A percentile compares a stretch with the other conserved stretches of the same genome.
Evolutionary conservation across 2,329 filamentous ascomycete species (phyloP).

Genomic region (Fusarium fujikuroi): DNA sequence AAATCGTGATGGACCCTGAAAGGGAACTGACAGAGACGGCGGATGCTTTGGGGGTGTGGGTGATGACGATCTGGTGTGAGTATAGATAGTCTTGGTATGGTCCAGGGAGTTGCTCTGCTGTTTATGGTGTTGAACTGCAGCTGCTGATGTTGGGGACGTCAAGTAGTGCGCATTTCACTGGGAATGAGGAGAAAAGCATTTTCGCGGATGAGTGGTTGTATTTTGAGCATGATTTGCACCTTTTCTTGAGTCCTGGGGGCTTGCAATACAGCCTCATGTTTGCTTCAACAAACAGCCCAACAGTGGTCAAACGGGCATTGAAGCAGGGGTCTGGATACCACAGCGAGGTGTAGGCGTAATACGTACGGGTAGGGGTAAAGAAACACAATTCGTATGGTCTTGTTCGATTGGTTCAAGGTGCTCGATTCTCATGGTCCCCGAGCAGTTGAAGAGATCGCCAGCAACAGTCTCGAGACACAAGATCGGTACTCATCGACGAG

Average conservation of each 20-base stretch:
- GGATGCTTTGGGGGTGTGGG: conserved; percentile 14
- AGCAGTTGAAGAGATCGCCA: conserved; percentile 38
- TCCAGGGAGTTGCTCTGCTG: background rate
- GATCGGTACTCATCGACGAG: conserved; percentile 37
- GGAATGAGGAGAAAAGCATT: background rate
- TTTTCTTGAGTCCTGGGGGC: background rate
- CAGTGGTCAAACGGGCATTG: background rate
- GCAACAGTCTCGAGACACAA: conserved; percentile 25
- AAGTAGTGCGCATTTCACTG: background rate
- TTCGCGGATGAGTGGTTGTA: background rate
- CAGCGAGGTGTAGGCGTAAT: conserved; percentile 17
- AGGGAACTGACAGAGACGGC: conserved; percentile 9
- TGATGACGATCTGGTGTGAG: conserved; percentile 2
- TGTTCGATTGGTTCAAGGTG: conserved; percentile 11
- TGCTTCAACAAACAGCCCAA: background rate
- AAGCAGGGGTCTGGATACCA: background rate
- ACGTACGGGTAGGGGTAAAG: background rate
- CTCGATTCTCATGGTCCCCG: conserved; percentile 31
- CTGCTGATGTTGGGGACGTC: background rate
- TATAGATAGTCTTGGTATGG: conserved; percentile 19
- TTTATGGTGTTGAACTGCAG: background rate
- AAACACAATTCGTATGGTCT: background rate
- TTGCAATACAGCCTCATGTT: conserved; percentile 1
- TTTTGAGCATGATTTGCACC: background rate
- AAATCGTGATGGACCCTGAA: conserved; percentile 35